These are phyloP conservation scores for Hylodesmum podocarpum DNA, from an alignment of 306 rosid species.

Conservation along the genomic window DNA sequence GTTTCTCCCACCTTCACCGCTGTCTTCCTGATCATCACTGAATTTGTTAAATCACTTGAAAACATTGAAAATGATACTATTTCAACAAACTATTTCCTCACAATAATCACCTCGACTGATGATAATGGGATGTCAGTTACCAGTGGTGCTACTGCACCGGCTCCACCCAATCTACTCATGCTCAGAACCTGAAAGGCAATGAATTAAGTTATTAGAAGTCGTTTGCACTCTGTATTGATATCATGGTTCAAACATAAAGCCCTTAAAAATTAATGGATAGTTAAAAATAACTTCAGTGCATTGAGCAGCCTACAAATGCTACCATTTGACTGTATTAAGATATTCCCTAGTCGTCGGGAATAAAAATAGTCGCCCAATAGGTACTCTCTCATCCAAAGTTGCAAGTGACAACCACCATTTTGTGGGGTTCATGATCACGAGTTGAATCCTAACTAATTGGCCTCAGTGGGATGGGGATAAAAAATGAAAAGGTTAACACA, in stretches of 20 bases:
- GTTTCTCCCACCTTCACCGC: slow-evolving; percentile 79
- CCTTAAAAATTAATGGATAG: not conserved
- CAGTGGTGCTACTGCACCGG: slow-evolving; percentile 98
- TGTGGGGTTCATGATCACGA: slow-evolving; percentile 8
- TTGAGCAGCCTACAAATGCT: not conserved
- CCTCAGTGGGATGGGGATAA: not conserved
- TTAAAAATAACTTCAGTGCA: not conserved
- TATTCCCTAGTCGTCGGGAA: not conserved
- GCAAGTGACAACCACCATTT: slow-evolving; percentile 17
- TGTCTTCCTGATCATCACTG: slow-evolving; percentile 65
- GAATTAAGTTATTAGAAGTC: slow-evolving; percentile 12
- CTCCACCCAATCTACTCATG: slow-evolving; percentile 99
- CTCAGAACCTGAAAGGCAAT: slow-evolving; percentile 82
- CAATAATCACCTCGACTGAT: slow-evolving; percentile 77
- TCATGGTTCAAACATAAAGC: slow-evolving; percentile 6
- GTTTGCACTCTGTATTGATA: not conserved
- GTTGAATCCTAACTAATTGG: slow-evolving; percentile 22
- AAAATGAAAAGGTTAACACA: slow-evolving; percentile 2
- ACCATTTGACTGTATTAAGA: not conserved
- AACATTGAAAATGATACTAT: not conserved
- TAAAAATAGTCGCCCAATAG: not conserved
- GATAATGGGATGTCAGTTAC: slow-evolving; percentile 94
- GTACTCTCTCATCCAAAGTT: slow-evolving; percentile 25
- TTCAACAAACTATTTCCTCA: slow-evolving; percentile 10
- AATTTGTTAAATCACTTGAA: not conserved